phyloP scores from a whole-genome alignment of 106 monocot genomes.

The Dendrobium chrysotoxum region DNA sequence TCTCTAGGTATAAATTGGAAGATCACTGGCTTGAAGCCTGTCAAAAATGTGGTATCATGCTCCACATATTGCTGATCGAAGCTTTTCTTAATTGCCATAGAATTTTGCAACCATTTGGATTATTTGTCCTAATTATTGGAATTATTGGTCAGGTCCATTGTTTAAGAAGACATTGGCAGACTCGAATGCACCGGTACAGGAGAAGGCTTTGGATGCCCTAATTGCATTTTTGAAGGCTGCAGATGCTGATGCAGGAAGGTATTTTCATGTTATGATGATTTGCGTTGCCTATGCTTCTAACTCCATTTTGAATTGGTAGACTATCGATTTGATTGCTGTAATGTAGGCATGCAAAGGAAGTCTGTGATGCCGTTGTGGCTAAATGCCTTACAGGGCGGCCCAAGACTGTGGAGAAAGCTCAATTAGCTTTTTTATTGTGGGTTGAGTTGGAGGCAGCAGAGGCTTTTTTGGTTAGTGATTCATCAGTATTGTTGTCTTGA shows the following conservation, averaged over 20 bases:
- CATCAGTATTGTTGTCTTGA: neutral
- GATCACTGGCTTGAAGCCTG: too few relatives aligned
- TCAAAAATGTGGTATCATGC: too few relatives aligned
- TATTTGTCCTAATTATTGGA: neutral
- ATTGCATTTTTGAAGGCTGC: constrained; percentile 79
- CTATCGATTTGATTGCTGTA: neutral
- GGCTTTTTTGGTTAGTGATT: constrained; percentile 72
- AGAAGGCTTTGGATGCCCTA: constrained; percentile 93
- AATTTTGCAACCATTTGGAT: too few relatives aligned
- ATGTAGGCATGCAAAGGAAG: constrained; percentile 86
- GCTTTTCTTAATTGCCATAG: too few relatives aligned
- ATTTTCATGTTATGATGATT: neutral
- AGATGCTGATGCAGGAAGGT: constrained; percentile 94
- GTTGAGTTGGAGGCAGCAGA: constrained; percentile 93
- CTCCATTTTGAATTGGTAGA: neutral
- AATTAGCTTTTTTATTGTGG: constrained; percentile 77
- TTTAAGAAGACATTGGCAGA: constrained; percentile 95
- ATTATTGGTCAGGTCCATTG: constrained; percentile 43
- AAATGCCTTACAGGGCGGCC: constrained; percentile 96
- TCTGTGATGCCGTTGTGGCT: constrained; percentile 86
- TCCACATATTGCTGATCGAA: too few relatives aligned
- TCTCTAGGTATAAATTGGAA: too few relatives aligned
- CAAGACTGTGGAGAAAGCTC: constrained; percentile 98
- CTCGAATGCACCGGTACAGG: constrained; percentile 96
- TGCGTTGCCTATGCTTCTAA: neutral